Evolutionary conservation across 2,329 filamentous ascomycete genomes (phyloP), one percentile per base, ranked within the genome.

Genomic region (Trichophyton rubrum): DNA sequence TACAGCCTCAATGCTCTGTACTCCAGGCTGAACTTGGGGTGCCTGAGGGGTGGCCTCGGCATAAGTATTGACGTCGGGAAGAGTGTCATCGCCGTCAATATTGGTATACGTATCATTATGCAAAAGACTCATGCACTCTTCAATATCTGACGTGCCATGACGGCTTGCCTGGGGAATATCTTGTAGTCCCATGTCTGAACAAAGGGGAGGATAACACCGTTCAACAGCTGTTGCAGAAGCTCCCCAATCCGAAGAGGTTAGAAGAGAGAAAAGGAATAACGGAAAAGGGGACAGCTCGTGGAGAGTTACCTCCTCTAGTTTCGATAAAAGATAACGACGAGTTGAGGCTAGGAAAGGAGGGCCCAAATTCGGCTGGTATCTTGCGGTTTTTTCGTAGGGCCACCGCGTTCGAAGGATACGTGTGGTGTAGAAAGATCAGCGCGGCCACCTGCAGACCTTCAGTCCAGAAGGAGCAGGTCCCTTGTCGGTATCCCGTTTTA

Each of bases 1-100:
- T 13, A 72, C 68, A 9, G 74, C 75, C 65, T 77, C 72, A 8
- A 74, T 71, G 47, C 74, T 70, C 57, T 74, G 69, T 15, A 77
- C 74, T 63, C 74, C 74, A 49, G 62, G 27, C 47, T 66, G 65
- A 8, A 57, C 15, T 30, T 53, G 22, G 6, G 45, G 22, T 11
- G 13, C 24, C 15, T 17, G 40, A 15, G 13, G 22, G 9, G 22
- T 9, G 8, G 49, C 9, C 27, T 30, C 49, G 13, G 20, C 43
- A 24, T 22, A 17, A 11, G 9, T 3, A 20, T 11, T 13, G 27
- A 17, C 13, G 8, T 33, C 4, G 27, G 30, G 11, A 24, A 22
- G 2, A 24, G 22, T 13, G 22, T 33, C 49, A 6, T 33, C 49
- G 24, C 11, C 9, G 2, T 30, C 9, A 24, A n/a, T 17, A 22